Percentiles rank a stretch among this genome's conserved stretches.
These are phyloP conservation scores for Talaromyces sp. DNA, from an alignment of 2,329 filamentous ascomycete genomes.

Conservation along the genomic window DNA sequence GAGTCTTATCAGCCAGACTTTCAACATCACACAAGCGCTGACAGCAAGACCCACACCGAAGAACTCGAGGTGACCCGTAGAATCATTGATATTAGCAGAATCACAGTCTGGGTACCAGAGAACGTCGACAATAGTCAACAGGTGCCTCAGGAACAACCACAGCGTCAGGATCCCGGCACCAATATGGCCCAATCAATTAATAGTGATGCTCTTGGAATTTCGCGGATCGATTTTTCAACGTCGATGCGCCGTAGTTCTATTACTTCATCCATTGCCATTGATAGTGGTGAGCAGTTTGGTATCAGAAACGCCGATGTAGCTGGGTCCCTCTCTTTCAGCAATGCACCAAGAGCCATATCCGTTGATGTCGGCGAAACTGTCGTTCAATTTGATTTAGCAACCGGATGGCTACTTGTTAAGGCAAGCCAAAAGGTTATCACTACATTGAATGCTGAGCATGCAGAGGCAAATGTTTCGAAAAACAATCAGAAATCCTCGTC, in stretches of 20 bases:
- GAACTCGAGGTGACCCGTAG: constrained; percentile 32
- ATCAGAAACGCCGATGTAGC: constrained; percentile 9
- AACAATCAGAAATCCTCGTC: not conserved
- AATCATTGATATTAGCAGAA: constrained; percentile 33
- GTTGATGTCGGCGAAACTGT: constrained; percentile 32
- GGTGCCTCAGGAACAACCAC: not conserved
- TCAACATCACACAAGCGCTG: constrained; percentile 16
- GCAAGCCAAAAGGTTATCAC: constrained; percentile 31
- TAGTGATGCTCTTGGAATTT: constrained; percentile 27
- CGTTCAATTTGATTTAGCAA: constrained; percentile 39
- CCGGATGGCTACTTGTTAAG: constrained; percentile 40
- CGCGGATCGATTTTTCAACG: constrained; percentile 23
- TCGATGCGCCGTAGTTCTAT: constrained; percentile 22
- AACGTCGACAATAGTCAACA: not conserved
- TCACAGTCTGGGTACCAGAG: constrained; percentile 36
- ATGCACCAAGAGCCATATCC: constrained; percentile 21
- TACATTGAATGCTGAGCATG: constrained; percentile 19
- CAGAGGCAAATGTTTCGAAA: constrained; percentile 6
- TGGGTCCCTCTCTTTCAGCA: not conserved
- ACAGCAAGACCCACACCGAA: constrained; percentile 22
- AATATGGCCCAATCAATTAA: constrained; percentile 23
- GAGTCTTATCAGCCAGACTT: not conserved
- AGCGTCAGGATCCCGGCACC: not conserved
- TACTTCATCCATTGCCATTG: constrained; percentile 20
- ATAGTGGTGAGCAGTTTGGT: constrained; percentile 13